These are phyloP conservation scores for Fusarium succisae DNA, from an alignment of 2,329 filamentous ascomycete species.

Conservation along the genomic window DNA sequence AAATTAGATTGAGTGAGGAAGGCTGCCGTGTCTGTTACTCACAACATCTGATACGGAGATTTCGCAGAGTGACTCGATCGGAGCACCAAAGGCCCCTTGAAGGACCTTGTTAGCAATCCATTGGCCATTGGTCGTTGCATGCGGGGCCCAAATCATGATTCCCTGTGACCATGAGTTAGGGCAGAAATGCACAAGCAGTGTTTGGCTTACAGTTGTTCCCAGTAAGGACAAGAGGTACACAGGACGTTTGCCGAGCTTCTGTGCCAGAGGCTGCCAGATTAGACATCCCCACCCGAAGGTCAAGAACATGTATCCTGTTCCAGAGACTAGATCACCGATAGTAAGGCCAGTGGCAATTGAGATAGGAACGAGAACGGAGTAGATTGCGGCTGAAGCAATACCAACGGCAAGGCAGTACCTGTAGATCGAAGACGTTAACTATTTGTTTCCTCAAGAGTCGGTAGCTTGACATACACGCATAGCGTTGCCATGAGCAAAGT, in stretches of 20 bases:
- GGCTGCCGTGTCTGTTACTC: not conserved
- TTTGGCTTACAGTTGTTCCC: not conserved
- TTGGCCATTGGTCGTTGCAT: not conserved
- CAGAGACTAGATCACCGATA: not conserved
- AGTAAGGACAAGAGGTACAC: not conserved
- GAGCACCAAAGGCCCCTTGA: not conserved
- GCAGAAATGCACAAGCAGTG: too few relatives aligned
- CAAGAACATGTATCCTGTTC: not conserved
- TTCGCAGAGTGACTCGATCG: not conserved
- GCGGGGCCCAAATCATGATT: not conserved
- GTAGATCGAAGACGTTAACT: not conserved
- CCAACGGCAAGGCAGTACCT: not conserved
- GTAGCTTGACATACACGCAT: not conserved
- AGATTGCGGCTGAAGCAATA: not conserved
- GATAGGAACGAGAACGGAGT: not conserved
- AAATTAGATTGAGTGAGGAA: too few relatives aligned
- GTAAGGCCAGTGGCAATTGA: not conserved
- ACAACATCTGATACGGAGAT: not conserved
- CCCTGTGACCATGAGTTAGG: not conserved
- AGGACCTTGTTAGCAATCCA: not conserved
- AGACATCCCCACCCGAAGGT: not conserved
- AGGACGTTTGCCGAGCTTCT: not conserved
- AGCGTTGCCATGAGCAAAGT: not conserved
- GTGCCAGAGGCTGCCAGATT: not conserved
- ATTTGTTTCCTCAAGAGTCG: accelerated